These are phyloP conservation scores for Phytopythium aichiense DNA, from an alignment of 352 stramenopile genomes.

Conservation along the genomic window DNA sequence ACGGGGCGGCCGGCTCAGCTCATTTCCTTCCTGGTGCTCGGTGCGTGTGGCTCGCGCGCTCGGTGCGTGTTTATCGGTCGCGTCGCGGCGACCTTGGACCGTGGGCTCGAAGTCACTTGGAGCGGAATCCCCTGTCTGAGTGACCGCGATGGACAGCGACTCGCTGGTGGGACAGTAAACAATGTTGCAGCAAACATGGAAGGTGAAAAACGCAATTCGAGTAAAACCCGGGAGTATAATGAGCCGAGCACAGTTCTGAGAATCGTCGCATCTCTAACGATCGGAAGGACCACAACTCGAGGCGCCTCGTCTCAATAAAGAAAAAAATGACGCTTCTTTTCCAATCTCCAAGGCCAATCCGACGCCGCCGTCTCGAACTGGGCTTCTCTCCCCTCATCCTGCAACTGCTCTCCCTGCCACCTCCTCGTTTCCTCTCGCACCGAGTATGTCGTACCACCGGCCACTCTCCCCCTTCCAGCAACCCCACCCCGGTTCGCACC, in stretches of 20 bases:
- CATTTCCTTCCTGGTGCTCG: not conserved
- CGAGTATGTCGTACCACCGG: not conserved
- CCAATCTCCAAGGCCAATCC: not conserved
- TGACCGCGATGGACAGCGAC: too few relatives aligned
- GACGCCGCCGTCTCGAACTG: slow-evolving; percentile 3
- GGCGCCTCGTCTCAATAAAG: slow-evolving; percentile 8
- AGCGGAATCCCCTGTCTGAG: too few relatives aligned
- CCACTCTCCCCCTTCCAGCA: not conserved
- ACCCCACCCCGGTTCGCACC: not conserved
- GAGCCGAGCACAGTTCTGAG: too few relatives aligned
- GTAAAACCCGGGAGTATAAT: too few relatives aligned
- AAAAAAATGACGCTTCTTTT: slow-evolving; percentile 5
- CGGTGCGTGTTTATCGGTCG: too few relatives aligned
- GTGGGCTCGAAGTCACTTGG: too few relatives aligned
- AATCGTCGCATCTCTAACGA: not conserved
- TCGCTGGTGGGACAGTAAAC: too few relatives aligned
- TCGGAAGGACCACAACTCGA: not conserved
- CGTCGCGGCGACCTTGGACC: too few relatives aligned
- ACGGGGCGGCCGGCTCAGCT: not conserved
- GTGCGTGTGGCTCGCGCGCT: not conserved
- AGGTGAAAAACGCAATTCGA: too few relatives aligned
- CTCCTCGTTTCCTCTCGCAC: not conserved
- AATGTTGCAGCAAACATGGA: too few relatives aligned
- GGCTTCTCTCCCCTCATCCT: not conserved
- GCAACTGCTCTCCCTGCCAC: not conserved